Conservation (phyloP, 2,329 filamentous ascomycete species). For the Juglanconis sp. region DNA sequence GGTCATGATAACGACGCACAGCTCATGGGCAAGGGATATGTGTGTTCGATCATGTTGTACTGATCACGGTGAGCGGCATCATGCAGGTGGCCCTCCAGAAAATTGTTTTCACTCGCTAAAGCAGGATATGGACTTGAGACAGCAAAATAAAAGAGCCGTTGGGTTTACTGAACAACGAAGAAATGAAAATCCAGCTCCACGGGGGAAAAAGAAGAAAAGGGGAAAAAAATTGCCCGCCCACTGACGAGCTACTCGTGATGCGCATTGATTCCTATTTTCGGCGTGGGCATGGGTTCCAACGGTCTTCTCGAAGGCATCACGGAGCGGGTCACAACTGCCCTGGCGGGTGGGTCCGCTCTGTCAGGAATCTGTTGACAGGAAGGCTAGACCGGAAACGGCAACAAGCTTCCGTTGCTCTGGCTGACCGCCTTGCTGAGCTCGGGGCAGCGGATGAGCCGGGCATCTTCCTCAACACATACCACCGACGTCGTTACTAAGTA, state of each 20-base stretch:
- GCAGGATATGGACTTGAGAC: too few relatives aligned
- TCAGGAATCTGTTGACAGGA: slow-evolving; percentile 1
- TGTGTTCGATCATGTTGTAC: neutral
- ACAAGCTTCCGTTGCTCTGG: neutral
- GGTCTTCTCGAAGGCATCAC: too few relatives aligned
- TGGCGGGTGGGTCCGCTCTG: neutral
- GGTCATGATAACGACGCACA: neutral
- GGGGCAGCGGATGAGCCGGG: too few relatives aligned
- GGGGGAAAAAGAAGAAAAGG: too few relatives aligned
- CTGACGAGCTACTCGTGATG: too few relatives aligned
- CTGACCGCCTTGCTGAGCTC: slow-evolving; percentile 6
- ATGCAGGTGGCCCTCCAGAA: neutral
- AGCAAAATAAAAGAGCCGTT: too few relatives aligned
- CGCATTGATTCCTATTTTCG: too few relatives aligned
- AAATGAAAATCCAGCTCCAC: too few relatives aligned
- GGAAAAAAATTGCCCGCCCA: too few relatives aligned
- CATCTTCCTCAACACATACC: slow-evolving; percentile 4
- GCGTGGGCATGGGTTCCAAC: too few relatives aligned
- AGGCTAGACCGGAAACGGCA: slow-evolving; percentile 13
- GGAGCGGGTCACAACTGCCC: slow-evolving; percentile 6
- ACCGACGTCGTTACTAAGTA: neutral
- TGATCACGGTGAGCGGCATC: neutral
- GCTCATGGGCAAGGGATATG: neutral
- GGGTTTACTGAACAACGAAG: too few relatives aligned
- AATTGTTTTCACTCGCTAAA: too few relatives aligned